These are phyloP conservation scores for Podaxis pistillaris DNA, from an alignment of 768 basidiomycete genomes.

Conservation along the genomic window DNA sequence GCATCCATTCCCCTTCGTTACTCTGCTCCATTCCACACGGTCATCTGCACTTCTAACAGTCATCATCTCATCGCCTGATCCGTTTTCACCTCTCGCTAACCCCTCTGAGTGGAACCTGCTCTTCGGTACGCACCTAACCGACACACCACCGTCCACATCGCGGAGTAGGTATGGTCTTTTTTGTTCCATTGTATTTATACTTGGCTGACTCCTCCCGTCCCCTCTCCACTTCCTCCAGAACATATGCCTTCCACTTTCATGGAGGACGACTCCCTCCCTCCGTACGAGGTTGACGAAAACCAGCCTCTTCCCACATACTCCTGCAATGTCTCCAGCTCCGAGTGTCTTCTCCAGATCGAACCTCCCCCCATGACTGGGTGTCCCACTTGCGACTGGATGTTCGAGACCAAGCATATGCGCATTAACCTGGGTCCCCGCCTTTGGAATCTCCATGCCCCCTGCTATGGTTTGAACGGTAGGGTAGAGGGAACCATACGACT, in stretches of 20 bases:
- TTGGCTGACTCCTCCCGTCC: neutral
- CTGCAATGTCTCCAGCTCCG: slow-evolving; percentile 24
- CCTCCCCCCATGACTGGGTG: slow-evolving; percentile 24
- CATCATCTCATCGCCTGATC: slow-evolving; percentile 3
- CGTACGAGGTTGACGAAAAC: slow-evolving; percentile 20
- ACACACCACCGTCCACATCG: neutral
- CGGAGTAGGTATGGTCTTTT: slow-evolving; percentile 3
- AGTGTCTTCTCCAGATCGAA: slow-evolving; percentile 34
- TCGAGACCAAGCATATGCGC: slow-evolving; percentile 36
- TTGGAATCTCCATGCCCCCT: slow-evolving; percentile 36
- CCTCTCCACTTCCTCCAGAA: neutral
- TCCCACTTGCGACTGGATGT: slow-evolving; percentile 32
- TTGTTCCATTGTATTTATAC: neutral
- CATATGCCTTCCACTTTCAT: slow-evolving; percentile 2
- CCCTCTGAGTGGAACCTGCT: neutral
- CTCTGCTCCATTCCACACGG: slow-evolving; percentile 8
- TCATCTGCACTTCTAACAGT: neutral
- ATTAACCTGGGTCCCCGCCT: slow-evolving; percentile 39
- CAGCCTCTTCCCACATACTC: slow-evolving; percentile 27
- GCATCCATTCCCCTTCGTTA: neutral
- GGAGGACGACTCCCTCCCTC: slow-evolving; percentile 14
- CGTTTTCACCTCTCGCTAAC: slow-evolving; percentile 1
- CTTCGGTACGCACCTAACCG: slow-evolving; percentile 1
- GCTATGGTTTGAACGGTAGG: slow-evolving; percentile 39
- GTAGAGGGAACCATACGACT: slow-evolving; percentile 40